Evolutionary conservation across 2,329 filamentous ascomycete genomes (phyloP).

Genomic region (Fusarium sp.): DNA sequence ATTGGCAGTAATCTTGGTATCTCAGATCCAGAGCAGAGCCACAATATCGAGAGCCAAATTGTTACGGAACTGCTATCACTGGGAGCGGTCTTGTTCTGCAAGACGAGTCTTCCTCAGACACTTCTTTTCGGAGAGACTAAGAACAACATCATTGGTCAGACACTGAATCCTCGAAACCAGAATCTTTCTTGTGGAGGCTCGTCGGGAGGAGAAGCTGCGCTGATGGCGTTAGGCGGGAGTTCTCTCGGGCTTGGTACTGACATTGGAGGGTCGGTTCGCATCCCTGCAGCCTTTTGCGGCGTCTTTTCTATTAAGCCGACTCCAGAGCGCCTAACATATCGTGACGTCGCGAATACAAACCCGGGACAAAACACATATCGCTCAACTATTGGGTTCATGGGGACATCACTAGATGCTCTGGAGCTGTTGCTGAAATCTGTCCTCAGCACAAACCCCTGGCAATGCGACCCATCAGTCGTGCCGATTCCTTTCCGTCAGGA

Average conservation of each 20-base stretch:
- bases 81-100: slow-evolving; percentile 46
- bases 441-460: slow-evolving; percentile 74
- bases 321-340: slow-evolving; percentile 35
- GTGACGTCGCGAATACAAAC: slow-evolving; percentile 45
- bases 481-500: slow-evolving; percentile 77
- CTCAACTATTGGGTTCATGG: slow-evolving; percentile 76
- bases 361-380: slow-evolving; percentile 74
- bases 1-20: slow-evolving; percentile 36
- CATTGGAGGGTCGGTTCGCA: slow-evolving; percentile 53
- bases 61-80: slow-evolving; percentile 37
- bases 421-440: slow-evolving; percentile 70
- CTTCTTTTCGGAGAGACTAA: slow-evolving; percentile 49
- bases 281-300: slow-evolving; percentile 51
- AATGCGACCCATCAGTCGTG: slow-evolving; percentile 75
- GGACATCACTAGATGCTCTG: slow-evolving; percentile 68
- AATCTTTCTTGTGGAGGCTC: slow-evolving; percentile 54
- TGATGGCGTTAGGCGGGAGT: slow-evolving; percentile 53
- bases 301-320: slow-evolving; percentile 43
- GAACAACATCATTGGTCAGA: slow-evolving; percentile 55
- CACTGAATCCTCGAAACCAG: slow-evolving; percentile 53
- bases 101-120: slow-evolving; percentile 46
- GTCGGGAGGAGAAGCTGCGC: slow-evolving; percentile 56
- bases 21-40: not conserved
- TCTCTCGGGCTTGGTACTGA: slow-evolving; percentile 56
- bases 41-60: slow-evolving; percentile 38